Percentiles rank a stretch among this genome's conserved stretches.
Evolutionary conservation across 192 early-diverging fungal genomes (phyloP).

Genomic region (Backusella sp.): DNA sequence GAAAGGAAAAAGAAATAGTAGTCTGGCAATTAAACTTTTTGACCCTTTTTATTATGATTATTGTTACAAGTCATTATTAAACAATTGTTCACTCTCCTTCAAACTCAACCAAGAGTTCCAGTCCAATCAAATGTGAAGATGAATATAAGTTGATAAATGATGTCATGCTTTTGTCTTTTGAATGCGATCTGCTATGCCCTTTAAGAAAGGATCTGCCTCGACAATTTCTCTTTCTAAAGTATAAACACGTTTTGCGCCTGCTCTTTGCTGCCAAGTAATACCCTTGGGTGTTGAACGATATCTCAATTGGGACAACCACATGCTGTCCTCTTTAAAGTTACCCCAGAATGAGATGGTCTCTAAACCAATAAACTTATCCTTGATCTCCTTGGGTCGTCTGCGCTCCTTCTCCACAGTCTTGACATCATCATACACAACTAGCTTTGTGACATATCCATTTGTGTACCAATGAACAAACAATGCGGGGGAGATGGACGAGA

Average conservation of each 20-base stretch:
- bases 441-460: conserved; percentile 22
- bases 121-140: conserved; percentile 2
- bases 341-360: conserved; percentile 31
- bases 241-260: conserved; percentile 13
- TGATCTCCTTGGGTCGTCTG: conserved; percentile 24
- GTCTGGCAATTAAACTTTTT: conserved; percentile 2
- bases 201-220: conserved; percentile 29
- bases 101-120: neutral
- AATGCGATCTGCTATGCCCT: conserved; percentile 20
- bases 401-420: conserved; percentile 29
- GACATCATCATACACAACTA: conserved; percentile 33
- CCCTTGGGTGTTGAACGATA: conserved; percentile 18
- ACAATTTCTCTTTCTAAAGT: conserved; percentile 27
- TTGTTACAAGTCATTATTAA: neutral
- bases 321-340: conserved; percentile 13
- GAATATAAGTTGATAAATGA: conserved; percentile 1
- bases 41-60: neutral
- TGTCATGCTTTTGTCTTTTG: conserved; percentile 11
- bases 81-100: neutral
- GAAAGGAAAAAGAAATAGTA: neutral
- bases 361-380: conserved; percentile 33
- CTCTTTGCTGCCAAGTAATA: conserved; percentile 21
- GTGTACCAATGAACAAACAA: conserved; percentile 34
- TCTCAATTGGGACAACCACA: conserved; percentile 28
- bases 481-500: conserved; percentile 31